These are phyloP conservation scores for Myxozyma nipponensis DNA, from an alignment of 805 yeast species.

Conservation along the genomic window DNA sequence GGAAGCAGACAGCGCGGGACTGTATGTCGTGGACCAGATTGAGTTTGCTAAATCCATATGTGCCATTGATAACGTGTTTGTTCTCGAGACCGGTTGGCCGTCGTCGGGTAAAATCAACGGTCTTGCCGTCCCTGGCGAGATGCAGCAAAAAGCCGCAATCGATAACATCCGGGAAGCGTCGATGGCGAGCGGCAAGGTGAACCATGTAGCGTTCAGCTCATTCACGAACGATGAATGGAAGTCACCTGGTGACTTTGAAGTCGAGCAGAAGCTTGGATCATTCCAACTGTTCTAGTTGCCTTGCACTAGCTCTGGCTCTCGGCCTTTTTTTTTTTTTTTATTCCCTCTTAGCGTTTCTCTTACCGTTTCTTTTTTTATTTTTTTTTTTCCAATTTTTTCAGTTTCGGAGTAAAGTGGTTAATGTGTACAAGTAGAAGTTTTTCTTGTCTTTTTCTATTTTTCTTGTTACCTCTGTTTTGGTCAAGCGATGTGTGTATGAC, in stretches of 20 bases:
- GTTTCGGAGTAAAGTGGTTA: background rate
- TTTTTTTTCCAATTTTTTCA: too few relatives aligned
- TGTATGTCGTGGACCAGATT: constrained; percentile 62
- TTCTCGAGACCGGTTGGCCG: constrained; percentile 52
- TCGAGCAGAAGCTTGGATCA: constrained; percentile 81
- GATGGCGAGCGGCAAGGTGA: constrained; percentile 63
- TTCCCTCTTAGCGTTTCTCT: too few relatives aligned
- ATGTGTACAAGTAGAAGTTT: background rate
- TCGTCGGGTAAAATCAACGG: constrained; percentile 42
- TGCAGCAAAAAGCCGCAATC: constrained; percentile 35
- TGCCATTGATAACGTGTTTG: constrained; percentile 38
- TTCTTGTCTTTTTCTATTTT: background rate
- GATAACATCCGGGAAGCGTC: constrained; percentile 49
- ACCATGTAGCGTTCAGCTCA: constrained; percentile 62
- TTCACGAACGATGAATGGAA: constrained; percentile 74
- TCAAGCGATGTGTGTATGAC: too few relatives aligned
- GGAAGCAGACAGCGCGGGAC: constrained; percentile 64
- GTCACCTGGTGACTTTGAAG: constrained; percentile 71
- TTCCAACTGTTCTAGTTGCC: constrained; percentile 30
- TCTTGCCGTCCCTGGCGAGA: constrained; percentile 40
- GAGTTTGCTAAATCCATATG: constrained; percentile 46
- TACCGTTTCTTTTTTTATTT: background rate
- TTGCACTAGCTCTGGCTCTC: background rate
- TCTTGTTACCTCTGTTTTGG: background rate
- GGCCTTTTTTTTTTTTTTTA: background rate